Percentiles rank a stretch among this genome's conserved stretches.
Conservation (phyloP, 2,329 filamentous ascomycete species). For the Nannizziopsis arthrosporioides region DNA sequence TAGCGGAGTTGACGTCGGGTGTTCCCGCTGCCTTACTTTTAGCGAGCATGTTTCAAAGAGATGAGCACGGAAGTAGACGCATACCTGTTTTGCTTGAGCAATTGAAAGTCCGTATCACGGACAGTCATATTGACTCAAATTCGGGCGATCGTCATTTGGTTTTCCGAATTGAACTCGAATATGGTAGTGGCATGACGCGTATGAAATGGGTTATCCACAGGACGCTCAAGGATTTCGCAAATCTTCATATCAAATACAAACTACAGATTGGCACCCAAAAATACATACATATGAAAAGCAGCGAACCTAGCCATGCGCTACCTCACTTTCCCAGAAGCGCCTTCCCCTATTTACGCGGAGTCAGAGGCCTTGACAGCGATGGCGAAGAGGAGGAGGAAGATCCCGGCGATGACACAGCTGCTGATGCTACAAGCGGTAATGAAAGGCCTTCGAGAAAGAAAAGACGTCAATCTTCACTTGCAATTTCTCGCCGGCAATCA, state of each 20-base stretch:
- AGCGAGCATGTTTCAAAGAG: conserved; percentile 93
- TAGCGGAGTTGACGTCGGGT: conserved; percentile 86
- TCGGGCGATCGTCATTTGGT: conserved; percentile 60
- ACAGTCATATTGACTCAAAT: conserved; percentile 56
- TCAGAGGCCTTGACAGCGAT: conserved; percentile 67
- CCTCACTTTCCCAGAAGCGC: conserved; percentile 82
- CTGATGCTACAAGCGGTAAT: conserved; percentile 57
- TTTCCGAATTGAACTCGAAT: conserved; percentile 87
- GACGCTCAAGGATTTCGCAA: conserved; percentile 78
- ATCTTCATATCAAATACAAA: conserved; percentile 89
- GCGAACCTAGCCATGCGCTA: conserved; percentile 62
- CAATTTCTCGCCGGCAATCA: conserved; percentile 47
- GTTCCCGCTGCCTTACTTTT: conserved; percentile 88
- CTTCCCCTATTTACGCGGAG: conserved; percentile 76
- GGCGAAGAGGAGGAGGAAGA: conserved; percentile 57
- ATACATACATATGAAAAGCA: conserved; percentile 58
- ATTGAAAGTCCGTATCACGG: conserved; percentile 73
- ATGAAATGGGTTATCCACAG: conserved; percentile 95
- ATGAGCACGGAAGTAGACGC: conserved; percentile 88
- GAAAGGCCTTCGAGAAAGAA: conserved; percentile 47
- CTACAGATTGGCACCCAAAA: conserved; percentile 73
- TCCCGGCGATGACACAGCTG: conserved; percentile 38
- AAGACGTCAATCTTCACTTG: conserved; percentile 44
- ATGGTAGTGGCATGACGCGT: conserved; percentile 84
- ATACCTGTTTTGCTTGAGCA: conserved; percentile 94